Percentiles rank a stretch among this genome's conserved stretches.
These are phyloP conservation scores for Phytophthora ohioensis DNA, from an alignment of 352 stramenopile species.

Conservation along the genomic window DNA sequence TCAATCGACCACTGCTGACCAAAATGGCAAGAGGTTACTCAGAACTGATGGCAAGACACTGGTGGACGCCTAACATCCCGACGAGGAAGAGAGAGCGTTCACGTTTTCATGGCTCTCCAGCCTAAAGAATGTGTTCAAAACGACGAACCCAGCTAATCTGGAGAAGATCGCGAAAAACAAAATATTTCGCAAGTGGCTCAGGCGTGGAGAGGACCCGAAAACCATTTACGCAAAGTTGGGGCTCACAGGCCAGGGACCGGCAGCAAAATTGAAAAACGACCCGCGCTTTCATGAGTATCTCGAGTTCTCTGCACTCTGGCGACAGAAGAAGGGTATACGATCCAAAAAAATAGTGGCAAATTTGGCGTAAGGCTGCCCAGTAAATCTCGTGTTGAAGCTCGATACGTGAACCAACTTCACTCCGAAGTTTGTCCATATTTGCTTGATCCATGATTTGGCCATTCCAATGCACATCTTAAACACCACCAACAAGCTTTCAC, in stretches of 20 bases:
- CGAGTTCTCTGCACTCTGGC: conserved; percentile 4
- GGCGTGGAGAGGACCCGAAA: neutral
- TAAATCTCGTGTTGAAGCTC: neutral
- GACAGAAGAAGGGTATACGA: neutral
- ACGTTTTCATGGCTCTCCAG: too few relatives aligned
- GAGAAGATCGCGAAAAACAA: conserved; percentile 8
- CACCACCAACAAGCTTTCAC: neutral
- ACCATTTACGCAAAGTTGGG: neutral
- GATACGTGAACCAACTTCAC: too few relatives aligned
- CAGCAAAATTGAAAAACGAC: conserved; percentile 6
- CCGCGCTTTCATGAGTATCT: conserved; percentile 4
- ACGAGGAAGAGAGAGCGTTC: too few relatives aligned
- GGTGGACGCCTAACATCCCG: too few relatives aligned
- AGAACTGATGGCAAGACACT: too few relatives aligned
- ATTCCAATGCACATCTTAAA: neutral
- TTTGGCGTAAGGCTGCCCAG: conserved; percentile 2
- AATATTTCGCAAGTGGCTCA: conserved; percentile 1
- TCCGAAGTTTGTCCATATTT: too few relatives aligned
- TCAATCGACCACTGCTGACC: too few relatives aligned
- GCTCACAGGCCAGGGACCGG: neutral
- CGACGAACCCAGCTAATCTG: neutral
- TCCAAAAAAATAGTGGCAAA: conserved; percentile 4
- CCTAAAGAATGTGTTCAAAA: too few relatives aligned
- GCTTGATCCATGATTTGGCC: neutral
- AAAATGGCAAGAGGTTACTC: too few relatives aligned